Evolutionary conservation across 768 basidiomycete species (phyloP), one percentile per base, ranked within the genome.

Genomic region (Leccinum incarnatum): DNA sequence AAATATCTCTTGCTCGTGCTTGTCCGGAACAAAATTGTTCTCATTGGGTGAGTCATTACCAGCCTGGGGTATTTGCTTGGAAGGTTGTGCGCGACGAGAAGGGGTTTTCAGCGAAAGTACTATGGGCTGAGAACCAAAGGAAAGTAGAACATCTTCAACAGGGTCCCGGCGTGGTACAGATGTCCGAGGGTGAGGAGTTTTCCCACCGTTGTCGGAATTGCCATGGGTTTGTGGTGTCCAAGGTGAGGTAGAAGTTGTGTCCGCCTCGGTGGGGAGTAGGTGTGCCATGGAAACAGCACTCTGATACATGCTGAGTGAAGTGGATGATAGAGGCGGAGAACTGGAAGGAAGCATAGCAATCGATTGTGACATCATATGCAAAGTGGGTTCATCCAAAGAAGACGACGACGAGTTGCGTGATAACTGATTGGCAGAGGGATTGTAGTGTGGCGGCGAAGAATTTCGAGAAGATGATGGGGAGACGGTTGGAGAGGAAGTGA

Each of bases 351-450:
- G 76, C 54, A 74, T 78, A 2, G 80, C 86, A 34, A 91, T 76
- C 5, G 90, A 92, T 68, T 91, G 88, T 7, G 88, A 87, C 89
- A 92, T 91, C 54, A 81, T 75, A 66, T 83, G 73, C 49, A 83
- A 82, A 6, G 81, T 77, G 30, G 84, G 82, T 63, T 89, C 87
- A 60, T 91, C 89, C 37, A 89, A 68, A 32, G 83, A 84, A 6
- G 85, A 84, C 0, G 77, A 76, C 0, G 85, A 86, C 11, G 85
- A 85, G 23, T 74, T 69, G 27, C 80, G 78, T 46, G 84, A 83
- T 40, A 65, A 63, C 40, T 47, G 62, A 48, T 51, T 21, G 36
- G 34, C 48, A 11, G 36, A 56, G 25, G 52, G 53, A 51, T 50
- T 53, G 42, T 32, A 36, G 54, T 53, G 40, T 19, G 49, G 51